phyloP scores from a whole-genome alignment of 768 basidiomycete species.

The Tricholoma saponaceum region DNA sequence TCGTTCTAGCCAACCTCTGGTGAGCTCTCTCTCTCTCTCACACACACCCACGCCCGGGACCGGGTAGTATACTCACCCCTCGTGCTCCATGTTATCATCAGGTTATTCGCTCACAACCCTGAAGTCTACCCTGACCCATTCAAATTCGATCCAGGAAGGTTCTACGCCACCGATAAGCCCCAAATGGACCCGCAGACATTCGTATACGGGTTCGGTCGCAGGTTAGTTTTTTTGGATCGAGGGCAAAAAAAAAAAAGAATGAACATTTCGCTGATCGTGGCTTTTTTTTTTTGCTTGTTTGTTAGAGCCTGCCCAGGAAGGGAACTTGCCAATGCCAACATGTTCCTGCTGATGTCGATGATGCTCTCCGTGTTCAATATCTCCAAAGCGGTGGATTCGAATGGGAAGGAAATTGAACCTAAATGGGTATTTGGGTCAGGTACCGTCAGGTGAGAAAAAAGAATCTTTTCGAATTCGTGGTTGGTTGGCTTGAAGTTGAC shows the following conservation, averaged over 20 bases:
- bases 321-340: conserved; percentile 24
- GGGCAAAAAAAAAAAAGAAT: too few species aligned
- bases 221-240: too few species aligned
- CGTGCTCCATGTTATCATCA: too few species aligned
- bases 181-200: conserved; percentile 26
- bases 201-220: conserved; percentile 37
- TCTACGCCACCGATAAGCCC: conserved; percentile 28
- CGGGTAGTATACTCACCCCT: too few species aligned
- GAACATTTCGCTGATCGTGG: not conserved
- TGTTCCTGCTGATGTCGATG: conserved; percentile 17
- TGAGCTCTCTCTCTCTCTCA: too few species aligned
- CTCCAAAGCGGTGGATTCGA: conserved; percentile 21
- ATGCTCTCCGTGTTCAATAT: conserved; percentile 31
- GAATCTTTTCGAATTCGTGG: too few species aligned
- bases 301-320: conserved; percentile 33
- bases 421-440: conserved; percentile 8
- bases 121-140: conserved; percentile 29
- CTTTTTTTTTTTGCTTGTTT: conserved; percentile 2
- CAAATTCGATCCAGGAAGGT: conserved; percentile 44
- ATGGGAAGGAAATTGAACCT: conserved; percentile 18
- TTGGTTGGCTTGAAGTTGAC: too few species aligned
- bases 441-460: conserved; percentile 10
- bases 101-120: conserved; percentile 31
- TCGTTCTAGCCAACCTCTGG: conserved; percentile 34
- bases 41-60: too few species aligned